Conservation (phyloP, 371 early-diverging fungal species). For the Coemansia sp. region DNA sequence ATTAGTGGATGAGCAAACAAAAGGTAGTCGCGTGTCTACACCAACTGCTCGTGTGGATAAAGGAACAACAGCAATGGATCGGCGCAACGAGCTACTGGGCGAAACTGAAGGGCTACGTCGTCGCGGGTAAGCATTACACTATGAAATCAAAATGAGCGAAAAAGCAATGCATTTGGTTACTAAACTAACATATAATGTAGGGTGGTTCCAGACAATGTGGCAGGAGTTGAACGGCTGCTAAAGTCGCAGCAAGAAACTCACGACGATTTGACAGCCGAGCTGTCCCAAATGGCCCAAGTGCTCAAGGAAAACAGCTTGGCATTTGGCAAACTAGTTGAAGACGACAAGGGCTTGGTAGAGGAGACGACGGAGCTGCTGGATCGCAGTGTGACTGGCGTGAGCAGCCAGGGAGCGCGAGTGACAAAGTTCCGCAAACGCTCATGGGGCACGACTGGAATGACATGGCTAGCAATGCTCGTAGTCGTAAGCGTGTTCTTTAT, state of each 20-base stretch:
- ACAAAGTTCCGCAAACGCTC: slow-evolving; percentile 59
- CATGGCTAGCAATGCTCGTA: slow-evolving; percentile 60
- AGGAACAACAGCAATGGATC: not conserved
- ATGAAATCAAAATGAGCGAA: not conserved
- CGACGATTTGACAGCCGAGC: slow-evolving; percentile 65
- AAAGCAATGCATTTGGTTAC: too few relatives aligned
- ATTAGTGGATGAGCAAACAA: not conserved
- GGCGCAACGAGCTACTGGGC: not conserved
- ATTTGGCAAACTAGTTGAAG: slow-evolving; percentile 61
- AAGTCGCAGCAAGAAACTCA: slow-evolving; percentile 68
- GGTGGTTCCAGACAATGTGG: slow-evolving; percentile 31
- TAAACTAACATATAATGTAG: slow-evolving; percentile 17
- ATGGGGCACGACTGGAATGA: slow-evolving; percentile 71
- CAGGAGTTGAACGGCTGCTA: slow-evolving; percentile 58
- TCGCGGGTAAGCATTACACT: not conserved
- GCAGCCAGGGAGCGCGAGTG: slow-evolving; percentile 58
- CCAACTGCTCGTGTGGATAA: not conserved
- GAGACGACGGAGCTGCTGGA: slow-evolving; percentile 58
- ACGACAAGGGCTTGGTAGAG: slow-evolving; percentile 59
- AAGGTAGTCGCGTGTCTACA: not conserved
- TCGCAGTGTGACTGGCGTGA: slow-evolving; percentile 55
- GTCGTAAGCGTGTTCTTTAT: slow-evolving; percentile 67
- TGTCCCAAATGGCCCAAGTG: slow-evolving; percentile 63
- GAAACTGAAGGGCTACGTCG: slow-evolving; percentile 1
- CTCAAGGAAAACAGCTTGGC: slow-evolving; percentile 64